Percentiles rank a stretch among this genome's conserved stretches.
Conservation (phyloP, 176 grass and related monocot genomes). For the Miscanthus lutarioriparius region DNA sequence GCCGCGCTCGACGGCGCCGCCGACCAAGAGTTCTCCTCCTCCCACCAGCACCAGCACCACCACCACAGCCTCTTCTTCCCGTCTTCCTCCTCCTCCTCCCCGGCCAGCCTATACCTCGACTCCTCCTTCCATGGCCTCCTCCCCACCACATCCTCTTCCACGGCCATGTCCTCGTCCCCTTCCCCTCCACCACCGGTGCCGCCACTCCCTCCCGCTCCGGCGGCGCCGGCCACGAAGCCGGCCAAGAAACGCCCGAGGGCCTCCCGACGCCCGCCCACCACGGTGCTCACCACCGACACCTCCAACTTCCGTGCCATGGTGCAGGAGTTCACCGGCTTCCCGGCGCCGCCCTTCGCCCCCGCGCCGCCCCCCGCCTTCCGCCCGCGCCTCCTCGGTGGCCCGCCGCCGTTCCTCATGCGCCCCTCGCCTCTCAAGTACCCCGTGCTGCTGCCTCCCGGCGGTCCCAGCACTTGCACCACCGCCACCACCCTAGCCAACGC, state of each 20-base stretch:
- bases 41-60: slow-evolving; percentile 33
- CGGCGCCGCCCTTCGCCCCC: slow-evolving; percentile 62
- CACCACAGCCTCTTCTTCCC: slow-evolving; percentile 48
- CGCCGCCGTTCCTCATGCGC: slow-evolving; percentile 44
- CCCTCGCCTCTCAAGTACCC: slow-evolving; percentile 50
- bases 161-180: background rate
- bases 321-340: slow-evolving; percentile 99
- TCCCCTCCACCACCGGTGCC: slow-evolving; percentile 9
- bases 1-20: slow-evolving; percentile 20
- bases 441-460: slow-evolving; percentile 18
- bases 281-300: slow-evolving; percentile 85
- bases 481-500: slow-evolving; percentile 26
- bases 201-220: slow-evolving; percentile 9
- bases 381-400: slow-evolving; percentile 43
- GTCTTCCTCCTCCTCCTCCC: slow-evolving; percentile 33
- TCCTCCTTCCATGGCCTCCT: slow-evolving; percentile 45
- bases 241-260: slow-evolving; percentile 82
- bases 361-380: slow-evolving; percentile 47
- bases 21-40: slow-evolving; percentile 70
- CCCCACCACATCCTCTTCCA: slow-evolving; percentile 16
- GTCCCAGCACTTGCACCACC: slow-evolving; percentile 35
- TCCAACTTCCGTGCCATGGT: slow-evolving; percentile 99
- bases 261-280: slow-evolving; percentile 77
- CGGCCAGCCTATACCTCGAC: slow-evolving; percentile 44
- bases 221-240: slow-evolving; percentile 12